These are phyloP conservation scores for Ceratocystiopsis minuta DNA, from an alignment of 2,329 filamentous ascomycete species.

Conservation along the genomic window DNA sequence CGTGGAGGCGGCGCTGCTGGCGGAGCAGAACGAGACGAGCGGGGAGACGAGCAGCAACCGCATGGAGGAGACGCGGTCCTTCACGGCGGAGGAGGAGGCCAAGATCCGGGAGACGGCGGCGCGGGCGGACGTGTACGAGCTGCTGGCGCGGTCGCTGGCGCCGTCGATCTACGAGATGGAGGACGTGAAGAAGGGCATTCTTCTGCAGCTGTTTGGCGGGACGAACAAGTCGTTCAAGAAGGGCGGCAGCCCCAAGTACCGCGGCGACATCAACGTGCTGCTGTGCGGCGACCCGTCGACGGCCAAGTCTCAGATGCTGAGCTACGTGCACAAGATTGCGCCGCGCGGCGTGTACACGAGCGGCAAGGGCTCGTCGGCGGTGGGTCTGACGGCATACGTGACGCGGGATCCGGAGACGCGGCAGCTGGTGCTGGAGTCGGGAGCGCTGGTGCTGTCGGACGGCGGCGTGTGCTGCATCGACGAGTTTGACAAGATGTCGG, in stretches of 20 bases:
- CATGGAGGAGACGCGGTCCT: constrained; percentile 67
- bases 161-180: constrained; percentile 97
- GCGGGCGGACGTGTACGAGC: constrained; percentile 78
- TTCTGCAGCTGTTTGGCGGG: constrained; percentile 89
- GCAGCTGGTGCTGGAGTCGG: constrained; percentile 64
- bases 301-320: constrained; percentile 81
- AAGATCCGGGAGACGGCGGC: constrained; percentile 70
- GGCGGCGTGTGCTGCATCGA: constrained; percentile 74
- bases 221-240: constrained; percentile 98
- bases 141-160: constrained; percentile 76
- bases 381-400: constrained; percentile 66
- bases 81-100: constrained; percentile 71
- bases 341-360: constrained; percentile 73
- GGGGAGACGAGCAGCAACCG: constrained; percentile 49
- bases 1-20: constrained; percentile 30
- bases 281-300: constrained; percentile 96
- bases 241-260: constrained; percentile 84
- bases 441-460: constrained; percentile 61
- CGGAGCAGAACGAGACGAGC: constrained; percentile 6
- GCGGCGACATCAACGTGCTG: constrained; percentile 93
- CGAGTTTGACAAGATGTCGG: constrained; percentile 77
- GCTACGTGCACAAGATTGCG: constrained; percentile 95
- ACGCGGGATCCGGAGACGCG: constrained; percentile 66
- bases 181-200: constrained; percentile 95
- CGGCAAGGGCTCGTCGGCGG: constrained; percentile 63